A percentile compares a stretch with the other conserved stretches of the same genome.
Conservation (phyloP, 2,329 filamentous ascomycete genomes). For the Aspergillus glaucus region DNA sequence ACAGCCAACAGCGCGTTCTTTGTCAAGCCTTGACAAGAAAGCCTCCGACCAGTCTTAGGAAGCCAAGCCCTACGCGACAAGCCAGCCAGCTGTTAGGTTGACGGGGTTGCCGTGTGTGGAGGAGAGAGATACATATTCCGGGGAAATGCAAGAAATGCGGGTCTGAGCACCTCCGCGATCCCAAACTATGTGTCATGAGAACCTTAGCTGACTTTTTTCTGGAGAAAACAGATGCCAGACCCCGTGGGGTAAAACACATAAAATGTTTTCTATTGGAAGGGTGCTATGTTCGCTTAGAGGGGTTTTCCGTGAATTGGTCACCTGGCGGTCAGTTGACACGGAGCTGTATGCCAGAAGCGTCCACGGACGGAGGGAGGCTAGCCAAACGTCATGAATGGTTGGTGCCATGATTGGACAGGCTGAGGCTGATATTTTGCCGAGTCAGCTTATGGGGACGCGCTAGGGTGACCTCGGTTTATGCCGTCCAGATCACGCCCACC, state of each 20-base stretch:
- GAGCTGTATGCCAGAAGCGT: not conserved
- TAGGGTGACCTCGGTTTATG: not conserved
- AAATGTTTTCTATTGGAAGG: not conserved
- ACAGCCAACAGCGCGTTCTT: not conserved
- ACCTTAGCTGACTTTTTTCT: not conserved
- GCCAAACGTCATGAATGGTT: not conserved
- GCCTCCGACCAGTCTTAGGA: not conserved
- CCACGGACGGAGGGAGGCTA: not conserved
- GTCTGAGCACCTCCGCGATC: not conserved
- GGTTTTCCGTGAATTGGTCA: not conserved
- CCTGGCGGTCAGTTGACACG: not conserved
- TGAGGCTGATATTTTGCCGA: not conserved
- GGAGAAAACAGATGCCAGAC: not conserved
- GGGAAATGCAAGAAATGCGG: not conserved
- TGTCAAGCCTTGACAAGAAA: not conserved
- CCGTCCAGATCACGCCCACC: too few species aligned
- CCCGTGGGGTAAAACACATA: not conserved
- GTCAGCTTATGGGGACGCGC: not conserved
- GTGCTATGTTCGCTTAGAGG: not conserved
- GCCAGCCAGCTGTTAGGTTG: not conserved
- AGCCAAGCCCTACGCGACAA: not conserved
- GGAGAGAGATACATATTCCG: conserved; percentile 2
- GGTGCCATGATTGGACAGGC: not conserved
- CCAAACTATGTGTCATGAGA: not conserved
- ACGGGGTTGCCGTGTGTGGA: not conserved